Conservation (phyloP, 139 green algal species). For the Chlamydomonas incerta region DNA sequence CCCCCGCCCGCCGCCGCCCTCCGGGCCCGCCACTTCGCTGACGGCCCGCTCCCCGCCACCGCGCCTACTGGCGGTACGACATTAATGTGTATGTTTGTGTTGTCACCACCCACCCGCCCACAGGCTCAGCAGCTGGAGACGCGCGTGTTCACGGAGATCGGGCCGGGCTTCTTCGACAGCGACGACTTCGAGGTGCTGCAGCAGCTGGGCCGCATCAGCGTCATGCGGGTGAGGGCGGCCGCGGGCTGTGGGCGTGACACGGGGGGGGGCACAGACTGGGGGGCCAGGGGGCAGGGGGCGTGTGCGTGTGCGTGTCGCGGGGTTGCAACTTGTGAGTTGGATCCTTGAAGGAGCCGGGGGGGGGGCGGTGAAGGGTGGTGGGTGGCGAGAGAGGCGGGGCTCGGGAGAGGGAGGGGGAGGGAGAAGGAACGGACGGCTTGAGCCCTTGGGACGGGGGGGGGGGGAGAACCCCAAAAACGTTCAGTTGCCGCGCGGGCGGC, state of each 20-base stretch:
- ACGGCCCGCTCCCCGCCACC: too few relatives aligned
- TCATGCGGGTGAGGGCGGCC: slow-evolving; percentile 52
- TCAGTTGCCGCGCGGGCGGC: too few relatives aligned
- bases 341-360: not conserved
- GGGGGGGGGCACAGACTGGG: not conserved
- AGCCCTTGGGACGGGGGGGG: too few relatives aligned
- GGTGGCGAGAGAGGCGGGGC: not conserved
- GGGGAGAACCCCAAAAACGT: too few relatives aligned
- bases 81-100: too few relatives aligned
- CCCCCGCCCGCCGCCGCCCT: not conserved
- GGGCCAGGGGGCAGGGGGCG: not conserved
- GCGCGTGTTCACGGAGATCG: slow-evolving; percentile 57
- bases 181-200: slow-evolving; percentile 79
- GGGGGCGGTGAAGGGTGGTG: too few relatives aligned
- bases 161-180: slow-evolving; percentile 64
- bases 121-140: slow-evolving; percentile 38
- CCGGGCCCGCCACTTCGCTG: too few relatives aligned
- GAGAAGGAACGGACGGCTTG: not conserved
- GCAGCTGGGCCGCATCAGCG: slow-evolving; percentile 74
- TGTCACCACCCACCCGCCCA: not conserved
- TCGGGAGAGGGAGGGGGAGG: not conserved
- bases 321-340: too few relatives aligned
- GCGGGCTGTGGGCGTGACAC: not conserved
- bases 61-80: too few relatives aligned
- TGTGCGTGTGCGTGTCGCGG: too few relatives aligned